Evolutionary conservation across 2,329 filamentous ascomycete species (phyloP), one percentile per base, ranked within the genome.

Genomic region (Fusarium nurragi): DNA sequence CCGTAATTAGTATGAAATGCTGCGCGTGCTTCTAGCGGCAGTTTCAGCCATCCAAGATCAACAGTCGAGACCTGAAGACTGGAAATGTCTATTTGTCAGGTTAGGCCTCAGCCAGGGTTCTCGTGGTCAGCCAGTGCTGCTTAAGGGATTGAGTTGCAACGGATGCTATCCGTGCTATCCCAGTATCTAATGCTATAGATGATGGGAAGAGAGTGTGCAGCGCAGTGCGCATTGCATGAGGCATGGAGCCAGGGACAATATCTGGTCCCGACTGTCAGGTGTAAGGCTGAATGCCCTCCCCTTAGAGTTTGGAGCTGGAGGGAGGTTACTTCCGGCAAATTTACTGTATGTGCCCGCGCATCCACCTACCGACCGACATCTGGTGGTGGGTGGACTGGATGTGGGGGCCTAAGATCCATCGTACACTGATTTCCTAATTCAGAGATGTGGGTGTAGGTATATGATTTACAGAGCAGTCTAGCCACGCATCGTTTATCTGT

Each of bases 251-350:
- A 51, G 60, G 60, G 48, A 62, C 46, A 47, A 39, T 44, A 46
- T 47, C 58, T 60, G 46, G 58, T 60, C 52, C 62, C 53, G 50
- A 58, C 44, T 60, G 56, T 67, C 60, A 68, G 68, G 67, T 61
- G 22, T 70, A 69, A 70, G 51, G 50, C 60, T 64, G 60, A 64
- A 44, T 30, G n/a, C 32, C n/a, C 30, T 36, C 7, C 26, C 26
- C 16, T 12, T 26, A 13, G 26, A 30, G 26, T 28, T 28, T 28
- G 26, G 26, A 28, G 26, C n/a, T 16, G 30, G 40, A 52, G 34
- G 46, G 28, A 28, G 28, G 51, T 41, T 43, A 37, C 45, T 43
- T 39, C 53, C 32, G 54, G 49, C 48, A 55, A 51, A 55, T 55
- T 55, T 30, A 23, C 30, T 52, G 46, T 56, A 56, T 53, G 40